Evolutionary conservation across 78 protist species (phyloP), one percentile per base, ranked within the genome.

Genomic region (Cyanophora paradoxa): DNA sequence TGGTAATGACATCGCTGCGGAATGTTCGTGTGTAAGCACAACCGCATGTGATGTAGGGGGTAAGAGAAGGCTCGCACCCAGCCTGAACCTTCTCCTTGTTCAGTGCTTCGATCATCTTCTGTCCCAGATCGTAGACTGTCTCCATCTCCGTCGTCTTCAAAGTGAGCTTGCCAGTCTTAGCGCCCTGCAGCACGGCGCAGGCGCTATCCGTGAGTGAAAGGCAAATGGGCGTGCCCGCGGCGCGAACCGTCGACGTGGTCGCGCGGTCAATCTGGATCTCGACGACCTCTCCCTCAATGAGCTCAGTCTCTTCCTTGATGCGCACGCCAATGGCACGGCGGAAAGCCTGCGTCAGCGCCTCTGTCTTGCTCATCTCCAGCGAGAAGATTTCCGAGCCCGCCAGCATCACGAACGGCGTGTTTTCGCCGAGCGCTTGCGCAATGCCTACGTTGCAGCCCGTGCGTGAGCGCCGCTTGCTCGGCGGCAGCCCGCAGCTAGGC

Each of bases 71-170:
- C n/a, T n/a, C n/a, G n/a, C n/a, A n/a, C 19, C 92, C 88, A 3
- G 76, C 74, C 58, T 59, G 72, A 52, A 56, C 44, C 88, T 97
- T 97, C 73, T 97, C 99, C 77, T 93, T 92, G 58, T 64, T 70
- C 63, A 98, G 93, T 37, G 89, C 64, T 31, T 98, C 99, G 42
- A 98, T 96, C 99, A 98, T 93, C 87, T 95, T 95, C 20, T 48
- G 72, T 10, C 99, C 99, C 10, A 98, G 85, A 71, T 98, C 99
- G 70, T 92, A 98, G 28, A 87, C 58, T 1, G 99, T 92, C 90
- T 98, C 99, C 99, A 97, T 97, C 28, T 96, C 98, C 2, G 99
- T 95, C n/a, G 99, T 98, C 90, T 97, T 98, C 34, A 98, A 58
- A 20, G 94, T 90, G 42, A 98, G 84, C 79, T 88, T 83, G 70